These are phyloP conservation scores for Akanthomyces dipterigenus DNA, from an alignment of 2,329 filamentous ascomycete genomes.

Conservation along the genomic window DNA sequence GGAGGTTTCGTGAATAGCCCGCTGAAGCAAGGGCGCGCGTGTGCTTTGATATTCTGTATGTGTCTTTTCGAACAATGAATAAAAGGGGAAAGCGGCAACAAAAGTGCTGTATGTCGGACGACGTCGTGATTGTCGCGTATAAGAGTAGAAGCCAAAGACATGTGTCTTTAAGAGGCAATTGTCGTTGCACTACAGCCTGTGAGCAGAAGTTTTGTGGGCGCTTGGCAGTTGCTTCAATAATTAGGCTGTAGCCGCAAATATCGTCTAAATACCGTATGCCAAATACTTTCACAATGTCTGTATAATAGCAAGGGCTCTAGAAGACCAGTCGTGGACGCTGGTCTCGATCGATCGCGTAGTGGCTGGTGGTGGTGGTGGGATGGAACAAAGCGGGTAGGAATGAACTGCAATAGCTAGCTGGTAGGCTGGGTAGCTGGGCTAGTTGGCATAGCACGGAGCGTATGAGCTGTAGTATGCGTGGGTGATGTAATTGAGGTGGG, in stretches of 20 bases:
- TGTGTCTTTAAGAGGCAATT: not conserved
- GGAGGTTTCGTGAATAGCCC: not conserved
- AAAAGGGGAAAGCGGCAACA: too few relatives aligned
- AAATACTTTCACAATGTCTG: not conserved
- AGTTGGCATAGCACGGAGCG: not conserved
- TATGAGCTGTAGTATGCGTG: not conserved
- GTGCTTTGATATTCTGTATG: not conserved
- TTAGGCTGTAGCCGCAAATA: not conserved
- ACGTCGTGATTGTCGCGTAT: not conserved
- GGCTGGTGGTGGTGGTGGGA: slow-evolving; percentile 3
- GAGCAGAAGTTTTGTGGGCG: not conserved
- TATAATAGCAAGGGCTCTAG: not conserved
- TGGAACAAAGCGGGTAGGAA: slow-evolving; percentile 1
- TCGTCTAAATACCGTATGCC: not conserved
- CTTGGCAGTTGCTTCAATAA: not conserved
- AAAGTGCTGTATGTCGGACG: not conserved
- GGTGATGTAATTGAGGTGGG: not conserved
- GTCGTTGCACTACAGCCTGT: not conserved
- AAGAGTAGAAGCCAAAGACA: not conserved
- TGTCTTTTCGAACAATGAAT: not conserved
- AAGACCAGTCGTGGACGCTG: not conserved
- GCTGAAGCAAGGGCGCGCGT: not conserved
- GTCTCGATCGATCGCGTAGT: slow-evolving; percentile 9
- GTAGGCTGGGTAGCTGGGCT: too few relatives aligned
- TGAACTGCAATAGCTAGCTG: not conserved